Conservation (phyloP, 768 basidiomycete species). For the Hypholoma fasciculare region DNA sequence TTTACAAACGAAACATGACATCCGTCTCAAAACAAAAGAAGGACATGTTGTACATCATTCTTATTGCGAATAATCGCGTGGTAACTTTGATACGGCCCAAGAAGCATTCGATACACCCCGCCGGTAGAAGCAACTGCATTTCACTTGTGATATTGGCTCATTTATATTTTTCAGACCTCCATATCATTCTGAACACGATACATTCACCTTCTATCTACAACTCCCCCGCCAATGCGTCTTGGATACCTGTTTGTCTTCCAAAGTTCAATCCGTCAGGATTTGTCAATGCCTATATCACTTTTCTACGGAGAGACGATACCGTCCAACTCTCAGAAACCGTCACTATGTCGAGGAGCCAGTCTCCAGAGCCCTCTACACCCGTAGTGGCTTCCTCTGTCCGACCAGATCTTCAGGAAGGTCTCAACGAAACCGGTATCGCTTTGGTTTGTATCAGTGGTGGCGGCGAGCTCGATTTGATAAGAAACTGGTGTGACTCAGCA, state of each 20-base stretch:
- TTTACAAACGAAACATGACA: neutral
- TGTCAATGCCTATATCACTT: slow-evolving; percentile 87
- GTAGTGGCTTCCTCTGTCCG: slow-evolving; percentile 8
- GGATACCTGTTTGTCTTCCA: slow-evolving; percentile 95
- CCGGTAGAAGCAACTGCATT: neutral
- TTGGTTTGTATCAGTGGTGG: slow-evolving; percentile 82
- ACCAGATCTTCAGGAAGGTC: slow-evolving; percentile 18
- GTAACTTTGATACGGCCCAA: slow-evolving; percentile 2
- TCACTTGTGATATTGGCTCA: slow-evolving; percentile 17
- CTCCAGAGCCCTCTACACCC: slow-evolving; percentile 9
- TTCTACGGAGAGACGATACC: slow-evolving; percentile 49
- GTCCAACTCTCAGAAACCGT: slow-evolving; percentile 15
- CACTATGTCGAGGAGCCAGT: slow-evolving; percentile 4
- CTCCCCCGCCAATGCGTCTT: slow-evolving; percentile 80
- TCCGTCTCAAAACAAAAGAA: slow-evolving; percentile 26
- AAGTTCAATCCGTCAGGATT: slow-evolving; percentile 90
- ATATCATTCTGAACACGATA: slow-evolving; percentile 90
- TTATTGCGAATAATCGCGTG: slow-evolving; percentile 4
- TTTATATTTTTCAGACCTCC: slow-evolving; percentile 60
- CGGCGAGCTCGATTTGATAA: slow-evolving; percentile 82
- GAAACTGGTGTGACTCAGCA: slow-evolving; percentile 72
- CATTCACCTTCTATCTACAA: slow-evolving; percentile 77
- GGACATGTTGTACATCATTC: slow-evolving; percentile 89
- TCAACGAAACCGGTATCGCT: slow-evolving; percentile 47
- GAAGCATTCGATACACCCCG: slow-evolving; percentile 7